Evolutionary conservation across 495 filamentous ascomycete genomes (phyloP), one percentile per base, ranked within the genome.

Genomic region (Lentithecium fluviatile): DNA sequence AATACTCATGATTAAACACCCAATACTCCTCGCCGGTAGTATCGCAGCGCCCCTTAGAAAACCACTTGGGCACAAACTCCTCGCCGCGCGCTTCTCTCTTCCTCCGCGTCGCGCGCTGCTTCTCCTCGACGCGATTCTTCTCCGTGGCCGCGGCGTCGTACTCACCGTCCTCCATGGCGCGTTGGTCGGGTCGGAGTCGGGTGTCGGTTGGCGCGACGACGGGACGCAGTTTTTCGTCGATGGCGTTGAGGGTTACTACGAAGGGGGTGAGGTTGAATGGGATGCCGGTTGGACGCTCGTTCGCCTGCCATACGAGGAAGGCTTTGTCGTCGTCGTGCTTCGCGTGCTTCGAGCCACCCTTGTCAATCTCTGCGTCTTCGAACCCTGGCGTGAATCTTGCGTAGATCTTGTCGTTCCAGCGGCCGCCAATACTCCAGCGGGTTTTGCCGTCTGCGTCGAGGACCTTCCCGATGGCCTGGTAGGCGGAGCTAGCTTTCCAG

Each of bases 251-350:
- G 0, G 93, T 95, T 62, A 97, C 82, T 15, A 90, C 93, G 73
- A 97, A 98, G 3, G 94, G 94, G 0, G 94, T 98, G 55, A 98
- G 79, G 74, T 97, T 97, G 81, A 98, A 98, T 1, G 94, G 94
- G 43, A 96, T 88, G 20, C 88, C 90, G 7, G 82, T 75, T 0
- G 94, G 94, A 0, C 94, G 85, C 17, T 78, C 69, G 73, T 97
- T 85, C 37, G 85, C 84, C 77, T 97, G 87, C 94, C 94, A 98
- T 48, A 97, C 88, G 11, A 96, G 74, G 76, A 95, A 89, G 1
- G 91, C 91, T 76, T 89, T 85, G 63, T 75, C 82, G 15, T 79
- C 76, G 56, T 83, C 82, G 64, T 38, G 19, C 2, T 42, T 49
- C 34, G 38, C 51, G 19, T 53, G 38, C 36, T 46, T 38, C 36